A percentile compares a stretch with the other conserved stretches of the same genome.
Conservation (phyloP, 176 grass and related monocot species). For the Avena insularis region DNA sequence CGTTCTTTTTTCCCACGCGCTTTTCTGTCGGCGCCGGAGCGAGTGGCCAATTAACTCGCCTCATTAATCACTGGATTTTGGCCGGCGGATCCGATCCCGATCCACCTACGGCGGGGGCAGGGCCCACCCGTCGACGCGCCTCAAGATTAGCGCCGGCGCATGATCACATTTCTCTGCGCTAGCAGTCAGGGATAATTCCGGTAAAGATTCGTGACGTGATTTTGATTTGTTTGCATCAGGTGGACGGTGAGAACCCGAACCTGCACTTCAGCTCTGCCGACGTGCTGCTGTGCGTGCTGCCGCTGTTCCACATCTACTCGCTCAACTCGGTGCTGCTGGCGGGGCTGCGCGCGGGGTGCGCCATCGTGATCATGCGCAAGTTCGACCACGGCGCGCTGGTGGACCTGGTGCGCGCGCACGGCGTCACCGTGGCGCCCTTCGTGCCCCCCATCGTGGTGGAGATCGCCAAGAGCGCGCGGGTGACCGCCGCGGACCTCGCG, state of each 20-base stretch:
- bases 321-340: conserved; percentile 93
- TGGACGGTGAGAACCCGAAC: conserved; percentile 84
- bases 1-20: neutral
- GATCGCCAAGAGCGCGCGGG: conserved; percentile 87
- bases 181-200: no score
- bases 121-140: neutral
- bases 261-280: conserved; percentile 62
- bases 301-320: conserved; percentile 99
- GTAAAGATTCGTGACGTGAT: neutral
- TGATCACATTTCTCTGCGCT: neutral
- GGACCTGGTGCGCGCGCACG: conserved; percentile 68
- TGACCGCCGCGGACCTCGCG: conserved; percentile 59
- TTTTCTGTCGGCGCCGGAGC: conserved; percentile 56
- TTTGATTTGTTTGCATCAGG: conserved; percentile 4
- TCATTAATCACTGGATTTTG: neutral
- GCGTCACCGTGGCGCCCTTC: conserved; percentile 73
- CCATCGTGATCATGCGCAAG: conserved; percentile 83
- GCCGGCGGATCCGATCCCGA: neutral
- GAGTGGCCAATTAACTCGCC: conserved; percentile 25
- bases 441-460: conserved; percentile 94
- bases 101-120: neutral
- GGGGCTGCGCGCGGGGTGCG: conserved; percentile 66
- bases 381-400: conserved; percentile 82
- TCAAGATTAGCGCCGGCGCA: conserved; percentile 51
- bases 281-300: conserved; percentile 87